These are phyloP conservation scores for Hericium coralloides DNA, from an alignment of 768 basidiomycete species.

Conservation along the genomic window DNA sequence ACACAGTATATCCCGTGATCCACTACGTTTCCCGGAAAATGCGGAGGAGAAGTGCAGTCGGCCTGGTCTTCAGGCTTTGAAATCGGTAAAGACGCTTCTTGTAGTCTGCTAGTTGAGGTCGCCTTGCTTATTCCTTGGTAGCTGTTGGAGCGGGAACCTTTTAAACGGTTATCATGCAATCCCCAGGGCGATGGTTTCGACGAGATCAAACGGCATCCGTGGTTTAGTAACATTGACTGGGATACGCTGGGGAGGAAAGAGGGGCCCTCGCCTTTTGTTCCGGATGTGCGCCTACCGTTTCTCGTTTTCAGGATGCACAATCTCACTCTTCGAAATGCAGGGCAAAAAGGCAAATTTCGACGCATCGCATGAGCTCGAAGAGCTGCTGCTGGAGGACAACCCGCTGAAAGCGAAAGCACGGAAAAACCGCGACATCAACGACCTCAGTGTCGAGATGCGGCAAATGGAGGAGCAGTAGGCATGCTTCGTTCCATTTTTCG, in stretches of 20 bases:
- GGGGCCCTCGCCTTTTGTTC: slow-evolving; percentile 23
- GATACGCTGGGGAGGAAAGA: slow-evolving; percentile 70
- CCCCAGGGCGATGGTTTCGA: slow-evolving; percentile 71
- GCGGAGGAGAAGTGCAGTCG: slow-evolving; percentile 71
- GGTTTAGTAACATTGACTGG: slow-evolving; percentile 92
- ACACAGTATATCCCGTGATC: slow-evolving; percentile 84
- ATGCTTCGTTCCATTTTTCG: slow-evolving; percentile 3
- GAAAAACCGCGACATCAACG: slow-evolving; percentile 77
- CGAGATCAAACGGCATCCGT: slow-evolving; percentile 71
- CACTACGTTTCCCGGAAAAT: slow-evolving; percentile 85
- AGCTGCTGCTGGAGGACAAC: slow-evolving; percentile 92
- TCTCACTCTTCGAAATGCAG: slow-evolving; percentile 32
- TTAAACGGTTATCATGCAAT: slow-evolving; percentile 76
- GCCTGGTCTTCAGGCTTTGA: slow-evolving; percentile 69
- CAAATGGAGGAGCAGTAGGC: slow-evolving; percentile 97
- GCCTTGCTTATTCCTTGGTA: slow-evolving; percentile 21
- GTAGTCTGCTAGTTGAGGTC: not conserved
- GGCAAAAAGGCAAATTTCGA: slow-evolving; percentile 99
- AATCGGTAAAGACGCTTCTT: slow-evolving; percentile 54
- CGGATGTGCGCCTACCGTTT: not conserved
- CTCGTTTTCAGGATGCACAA: slow-evolving; percentile 7
- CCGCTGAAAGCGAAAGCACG: slow-evolving; percentile 91
- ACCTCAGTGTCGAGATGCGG: slow-evolving; percentile 83
- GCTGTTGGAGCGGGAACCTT: slow-evolving; percentile 83
- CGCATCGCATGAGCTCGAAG: slow-evolving; percentile 95